phyloP scores from a whole-genome alignment of 345 rosid genomes.

The Camelina neglecta region DNA sequence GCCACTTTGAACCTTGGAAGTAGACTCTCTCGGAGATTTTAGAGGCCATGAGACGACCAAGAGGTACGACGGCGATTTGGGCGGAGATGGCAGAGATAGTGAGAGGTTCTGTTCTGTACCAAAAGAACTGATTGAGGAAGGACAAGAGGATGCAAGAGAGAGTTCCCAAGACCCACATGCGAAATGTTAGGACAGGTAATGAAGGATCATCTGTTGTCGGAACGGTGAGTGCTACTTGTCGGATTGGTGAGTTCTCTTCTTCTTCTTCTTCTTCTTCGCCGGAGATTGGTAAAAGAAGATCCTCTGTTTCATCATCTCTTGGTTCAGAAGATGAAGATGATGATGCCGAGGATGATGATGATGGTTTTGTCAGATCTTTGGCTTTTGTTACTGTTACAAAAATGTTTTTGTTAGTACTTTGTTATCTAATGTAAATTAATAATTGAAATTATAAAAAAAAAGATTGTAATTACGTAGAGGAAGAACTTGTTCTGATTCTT shows the following conservation, averaged over 20 bases:
- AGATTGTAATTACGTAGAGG: slow-evolving; percentile 40
- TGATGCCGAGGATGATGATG: slow-evolving; percentile 11
- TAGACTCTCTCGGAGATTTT: slow-evolving; percentile 68
- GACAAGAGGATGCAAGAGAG: slow-evolving; percentile 76
- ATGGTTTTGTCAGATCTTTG: slow-evolving; percentile 22
- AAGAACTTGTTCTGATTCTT: slow-evolving; percentile 46
- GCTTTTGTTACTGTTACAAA: slow-evolving; percentile 33
- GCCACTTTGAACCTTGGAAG: slow-evolving; percentile 69
- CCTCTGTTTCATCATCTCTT: slow-evolving; percentile 41
- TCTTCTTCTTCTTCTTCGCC: slow-evolving; percentile 9
- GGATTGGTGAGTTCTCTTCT: slow-evolving; percentile 81
- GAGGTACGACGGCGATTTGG: slow-evolving; percentile 93
- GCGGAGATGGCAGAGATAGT: slow-evolving; percentile 95
- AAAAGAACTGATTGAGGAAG: slow-evolving; percentile 92
- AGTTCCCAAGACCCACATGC: slow-evolving; percentile 93
- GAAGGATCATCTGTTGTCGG: slow-evolving; percentile 84
- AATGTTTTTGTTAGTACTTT: slow-evolving; percentile 6
- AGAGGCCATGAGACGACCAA: slow-evolving; percentile 90
- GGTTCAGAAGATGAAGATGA: slow-evolving; percentile 41
- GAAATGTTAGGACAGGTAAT: slow-evolving; percentile 85
- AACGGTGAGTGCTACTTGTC: slow-evolving; percentile 92
- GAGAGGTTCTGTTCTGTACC: slow-evolving; percentile 94
- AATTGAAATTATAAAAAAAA: not conserved
- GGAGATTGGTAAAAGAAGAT: slow-evolving; percentile 30
- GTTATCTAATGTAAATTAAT: not conserved